Base-by-base conservation (phyloP, 78 protist genomes). In the Dictyostelium firmibasis region DNA sequence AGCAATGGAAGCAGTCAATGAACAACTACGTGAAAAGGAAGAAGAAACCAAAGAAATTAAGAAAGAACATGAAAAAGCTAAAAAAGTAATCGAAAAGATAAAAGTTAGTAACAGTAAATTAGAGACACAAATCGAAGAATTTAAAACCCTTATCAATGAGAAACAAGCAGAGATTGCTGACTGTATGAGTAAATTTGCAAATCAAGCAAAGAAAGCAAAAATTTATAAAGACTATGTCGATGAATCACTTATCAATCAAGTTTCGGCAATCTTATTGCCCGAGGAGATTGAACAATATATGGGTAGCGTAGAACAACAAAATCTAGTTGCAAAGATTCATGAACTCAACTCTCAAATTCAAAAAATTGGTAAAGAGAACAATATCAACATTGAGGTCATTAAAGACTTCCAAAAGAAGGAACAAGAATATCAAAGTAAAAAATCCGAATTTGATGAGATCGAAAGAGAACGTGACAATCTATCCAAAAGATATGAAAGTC, bases 371-470 rank as follows among this genome's bases (percentile, higher is more conserved):
- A 29, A 36, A 25, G 35, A 76, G 25, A 97, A 91, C 31, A 96
- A 97, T 96, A 44, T 98, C 87, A 67, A 44, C 8, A 98, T 98
- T 18, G 79, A 72, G 18, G 79, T 72, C 31, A 94, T 98, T 50
- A 75, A 2, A 25, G 98, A 98, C 76, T 99, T 92, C 76, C 60
- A 83, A 29, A 1, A 0, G 29, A 98, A 97, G 82, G 98, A 93
- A 69, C 10, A 20, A 31, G 98, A 96, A 47, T 97, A 84, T 74
- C 35, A 38, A 11, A 94, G 31, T 23, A 72, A 86, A 23, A 60
- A 53, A 43, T 36, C 2, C 2, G 98, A 96, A 64, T 91, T 97
- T 1, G 98, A 98, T 8, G 86, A 18, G 20, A 85, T 81, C 41
- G 96, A 98, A 13, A 83, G 0, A 25, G 18, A 11, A 25, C 82